These are phyloP conservation scores for Cymbopogon citratus DNA, from an alignment of 176 grass and related monocot species.

Conservation along the genomic window DNA sequence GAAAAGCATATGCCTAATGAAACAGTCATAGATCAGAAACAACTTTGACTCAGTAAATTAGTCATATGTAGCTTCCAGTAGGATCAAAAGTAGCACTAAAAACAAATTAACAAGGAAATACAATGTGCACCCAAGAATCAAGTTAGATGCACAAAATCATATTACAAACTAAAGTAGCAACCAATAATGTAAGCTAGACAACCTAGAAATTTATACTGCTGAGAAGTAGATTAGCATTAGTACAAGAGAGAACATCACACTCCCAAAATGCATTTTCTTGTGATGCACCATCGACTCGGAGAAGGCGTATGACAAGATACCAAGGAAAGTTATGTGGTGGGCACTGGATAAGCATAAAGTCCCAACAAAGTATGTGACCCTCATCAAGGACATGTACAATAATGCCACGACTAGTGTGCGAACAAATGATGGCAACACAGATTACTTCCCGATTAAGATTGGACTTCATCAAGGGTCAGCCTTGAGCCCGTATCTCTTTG, in stretches of 20 bases:
- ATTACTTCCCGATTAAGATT: no score
- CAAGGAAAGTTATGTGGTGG: no score
- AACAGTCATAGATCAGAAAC: slow-evolving; percentile 12
- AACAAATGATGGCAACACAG: no score
- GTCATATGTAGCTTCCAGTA: neutral
- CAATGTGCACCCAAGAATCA: neutral
- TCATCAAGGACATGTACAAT: no score
- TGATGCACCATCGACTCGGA: no score
- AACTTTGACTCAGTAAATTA: neutral
- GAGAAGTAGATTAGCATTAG: neutral
- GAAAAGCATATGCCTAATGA: neutral
- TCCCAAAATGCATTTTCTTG: neutral
- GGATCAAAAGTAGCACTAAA: neutral
- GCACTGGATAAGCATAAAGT: no score
- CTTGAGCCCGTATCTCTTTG: no score
- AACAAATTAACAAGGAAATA: neutral
- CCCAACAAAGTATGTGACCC: no score
- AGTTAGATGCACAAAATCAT: neutral
- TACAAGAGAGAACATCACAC: neutral
- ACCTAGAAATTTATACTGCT: neutral
- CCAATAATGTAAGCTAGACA: neutral
- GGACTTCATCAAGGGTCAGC: no score
- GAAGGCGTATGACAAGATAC: no score
- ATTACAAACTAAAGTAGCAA: neutral
- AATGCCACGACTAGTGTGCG: no score